Base-by-base conservation (phyloP, 163 green algal species). In the Prototheca cutis region DNA sequence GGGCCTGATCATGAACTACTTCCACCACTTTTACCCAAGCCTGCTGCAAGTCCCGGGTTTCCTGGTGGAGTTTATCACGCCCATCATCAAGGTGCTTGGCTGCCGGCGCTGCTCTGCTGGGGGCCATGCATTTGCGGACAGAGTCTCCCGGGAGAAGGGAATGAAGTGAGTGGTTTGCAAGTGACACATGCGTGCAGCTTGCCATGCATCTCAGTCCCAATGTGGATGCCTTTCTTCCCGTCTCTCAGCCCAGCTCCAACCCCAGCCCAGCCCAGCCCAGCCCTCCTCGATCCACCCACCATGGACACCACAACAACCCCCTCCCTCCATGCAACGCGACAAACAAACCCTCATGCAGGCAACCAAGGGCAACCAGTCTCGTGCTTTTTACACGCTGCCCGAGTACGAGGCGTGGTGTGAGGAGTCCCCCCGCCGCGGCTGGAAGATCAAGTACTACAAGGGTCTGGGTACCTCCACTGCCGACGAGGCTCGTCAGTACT, bases 1-100 rank as follows among this genome's bases (percentile, higher is more conserved):
- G 80, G 93, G 93, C 30, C 87, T 99, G 13, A 94, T 99, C 75
- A 98, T 99, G 87, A 99, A 99, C 84, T 98, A 96, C 78, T 71
- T 99, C 53, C 91, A 98, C 81, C 80, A 84, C 59, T 97, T 97
- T 78, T 98, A 95, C 80, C 91, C 93, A 27, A 90, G 82, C 15
- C 81, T 99, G 47, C 81, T 99, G 18, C 87, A 83, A 70, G 45
- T 97, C 32, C 87, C 87, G 4, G 86, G 84, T 52, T 99, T 99
- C 78, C 68, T 99, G 36, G 72, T 97, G 40, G 90, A 98, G 78
- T 99, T 99, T 79, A 95, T 99, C 73, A 99, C 93, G 25, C 93
- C 93, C 55, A 98, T 99, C 71, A 85, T 99, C 65, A 97, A 98
- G 83, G 89, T 89, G 25, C n/a, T n/a, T n/a, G n/a, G n/a, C n/a